Base-by-base conservation (phyloP, 129 eudicot species). In the Flaveria sonorensis region DNA sequence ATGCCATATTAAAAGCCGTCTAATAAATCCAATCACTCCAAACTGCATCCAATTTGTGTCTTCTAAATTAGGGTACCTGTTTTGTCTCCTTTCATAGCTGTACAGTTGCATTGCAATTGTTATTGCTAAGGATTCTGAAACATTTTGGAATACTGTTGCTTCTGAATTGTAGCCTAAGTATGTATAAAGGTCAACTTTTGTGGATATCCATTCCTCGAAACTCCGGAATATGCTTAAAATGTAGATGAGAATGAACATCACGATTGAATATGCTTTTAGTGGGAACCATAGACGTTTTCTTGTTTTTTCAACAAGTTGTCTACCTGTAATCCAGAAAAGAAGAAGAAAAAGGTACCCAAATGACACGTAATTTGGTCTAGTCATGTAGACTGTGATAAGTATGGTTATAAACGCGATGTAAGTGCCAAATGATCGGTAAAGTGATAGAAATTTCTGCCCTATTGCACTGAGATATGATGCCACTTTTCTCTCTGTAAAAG, bases 81-180 rank as follows among this genome's bases (percentile, higher is more conserved):
- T 95, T 84, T 95, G 90, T 83, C 99, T 85, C 86, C 99, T 92
- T 81, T 95, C 99, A 23, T 95, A 95, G 87, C 99, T 95, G 77
- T 91, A 95, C 73, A 95, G 97, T 85, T 95, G 99, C 99, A 95
- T 95, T 79, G 93, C 99, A 73, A 92, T 92, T 65, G 93, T 81
- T 30, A 95, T 84, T 65, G 99, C 99, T 51, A 95, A 86, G 50
- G 99, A 86, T 77, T 91, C 97, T 85, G 92, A 91, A 36, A 95
- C 82, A 79, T 95, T 95, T 59, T 89, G 81, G 61, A 91, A 77
- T 62, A 92, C 75, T 10, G 94, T 79, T 78, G 95, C 90, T 72
- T 89, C 84, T 23, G 96, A 81, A 16, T 89, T 83, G 83, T 86
- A 95, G 62, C 99, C 99, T 50, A 89, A 61, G 80, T 83, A 83